Conservation (phyloP, 192 early-diverging fungal genomes). For the Piromyces finnis region DNA sequence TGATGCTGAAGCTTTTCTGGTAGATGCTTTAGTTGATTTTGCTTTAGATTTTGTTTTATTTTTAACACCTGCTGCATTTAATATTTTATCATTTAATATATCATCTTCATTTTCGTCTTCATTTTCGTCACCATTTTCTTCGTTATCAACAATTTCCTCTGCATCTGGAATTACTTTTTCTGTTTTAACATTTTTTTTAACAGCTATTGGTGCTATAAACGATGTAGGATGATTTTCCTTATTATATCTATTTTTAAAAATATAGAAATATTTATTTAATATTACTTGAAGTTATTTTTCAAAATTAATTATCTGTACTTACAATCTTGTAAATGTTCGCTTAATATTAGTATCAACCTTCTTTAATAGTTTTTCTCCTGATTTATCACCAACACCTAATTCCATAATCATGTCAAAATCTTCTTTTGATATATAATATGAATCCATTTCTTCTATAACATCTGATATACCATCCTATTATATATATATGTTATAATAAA, state of each 20-base stretch:
- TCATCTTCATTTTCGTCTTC: not conserved
- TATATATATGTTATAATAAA: not conserved
- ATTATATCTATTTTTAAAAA: slow-evolving; percentile 50
- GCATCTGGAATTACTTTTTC: slow-evolving; percentile 1
- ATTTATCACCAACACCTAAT: slow-evolving; percentile 38
- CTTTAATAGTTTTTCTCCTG: slow-evolving; percentile 21
- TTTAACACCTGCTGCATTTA: not conserved
- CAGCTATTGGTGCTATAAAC: slow-evolving; percentile 11
- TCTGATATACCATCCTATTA: slow-evolving; percentile 34
- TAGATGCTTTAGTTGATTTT: not conserved
- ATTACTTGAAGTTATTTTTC: no score
- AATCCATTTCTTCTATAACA: slow-evolving; percentile 77
- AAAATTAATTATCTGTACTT: slow-evolving; percentile 5
- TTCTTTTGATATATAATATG: slow-evolving; percentile 77
- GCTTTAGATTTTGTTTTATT: not conserved
- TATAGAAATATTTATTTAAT: no score
- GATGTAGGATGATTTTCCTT: slow-evolving; percentile 37
- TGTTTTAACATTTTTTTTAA: not conserved
- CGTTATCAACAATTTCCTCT: slow-evolving; percentile 1
- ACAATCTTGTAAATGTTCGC: slow-evolving; percentile 60
- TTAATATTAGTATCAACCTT: slow-evolving; percentile 48
- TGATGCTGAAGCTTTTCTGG: not conserved
- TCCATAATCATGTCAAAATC: slow-evolving; percentile 75
- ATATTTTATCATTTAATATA: not conserved
- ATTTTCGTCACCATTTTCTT: not conserved